Evolutionary conservation across 306 rosid species (phyloP).

Genomic region (Aeschynomene evenia): DNA sequence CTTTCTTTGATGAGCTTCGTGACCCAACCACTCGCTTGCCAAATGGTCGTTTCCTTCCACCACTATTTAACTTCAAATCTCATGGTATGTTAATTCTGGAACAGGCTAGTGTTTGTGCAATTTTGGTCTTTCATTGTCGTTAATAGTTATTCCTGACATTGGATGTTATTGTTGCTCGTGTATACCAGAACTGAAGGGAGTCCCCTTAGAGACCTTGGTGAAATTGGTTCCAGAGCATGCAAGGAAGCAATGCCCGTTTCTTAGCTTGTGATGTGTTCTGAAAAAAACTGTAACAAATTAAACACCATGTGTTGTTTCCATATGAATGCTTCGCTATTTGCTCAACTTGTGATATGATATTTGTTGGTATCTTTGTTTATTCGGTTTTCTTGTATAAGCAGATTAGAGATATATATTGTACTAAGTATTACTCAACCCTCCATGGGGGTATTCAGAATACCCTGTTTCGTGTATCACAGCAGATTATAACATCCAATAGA

Average conservation of each 20-base stretch:
- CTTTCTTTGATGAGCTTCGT: slow-evolving; percentile 94
- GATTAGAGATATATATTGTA: slow-evolving; percentile 57
- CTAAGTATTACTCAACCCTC: slow-evolving; percentile 47
- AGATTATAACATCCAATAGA: slow-evolving; percentile 52
- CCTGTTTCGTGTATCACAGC: slow-evolving; percentile 38
- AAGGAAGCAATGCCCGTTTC: slow-evolving; percentile 86
- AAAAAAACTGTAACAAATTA: slow-evolving; percentile 47
- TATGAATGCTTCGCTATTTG: slow-evolving; percentile 40
- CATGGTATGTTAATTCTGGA: slow-evolving; percentile 59
- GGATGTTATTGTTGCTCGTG: slow-evolving; percentile 11
- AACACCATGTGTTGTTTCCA: slow-evolving; percentile 34
- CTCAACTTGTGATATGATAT: slow-evolving; percentile 38
- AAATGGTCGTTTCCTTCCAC: slow-evolving; percentile 94
- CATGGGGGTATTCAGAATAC: slow-evolving; percentile 52
- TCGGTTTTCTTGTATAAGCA: slow-evolving; percentile 51
- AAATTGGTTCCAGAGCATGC: slow-evolving; percentile 94
- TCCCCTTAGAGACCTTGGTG: slow-evolving; percentile 67
- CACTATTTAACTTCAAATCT: slow-evolving; percentile 84
- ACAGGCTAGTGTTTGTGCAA: not conserved
- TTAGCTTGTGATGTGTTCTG: slow-evolving; percentile 62
- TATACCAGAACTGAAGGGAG: slow-evolving; percentile 78
- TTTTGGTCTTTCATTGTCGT: not conserved
- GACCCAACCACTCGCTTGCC: slow-evolving; percentile 82
- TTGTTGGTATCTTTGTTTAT: slow-evolving; percentile 53
- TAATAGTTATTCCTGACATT: slow-evolving; percentile 1